A percentile compares a stretch with the other conserved stretches of the same genome.
These are phyloP conservation scores for Vitis riparia DNA, from an alignment of 164 flowering plant genomes.

Conservation along the genomic window DNA sequence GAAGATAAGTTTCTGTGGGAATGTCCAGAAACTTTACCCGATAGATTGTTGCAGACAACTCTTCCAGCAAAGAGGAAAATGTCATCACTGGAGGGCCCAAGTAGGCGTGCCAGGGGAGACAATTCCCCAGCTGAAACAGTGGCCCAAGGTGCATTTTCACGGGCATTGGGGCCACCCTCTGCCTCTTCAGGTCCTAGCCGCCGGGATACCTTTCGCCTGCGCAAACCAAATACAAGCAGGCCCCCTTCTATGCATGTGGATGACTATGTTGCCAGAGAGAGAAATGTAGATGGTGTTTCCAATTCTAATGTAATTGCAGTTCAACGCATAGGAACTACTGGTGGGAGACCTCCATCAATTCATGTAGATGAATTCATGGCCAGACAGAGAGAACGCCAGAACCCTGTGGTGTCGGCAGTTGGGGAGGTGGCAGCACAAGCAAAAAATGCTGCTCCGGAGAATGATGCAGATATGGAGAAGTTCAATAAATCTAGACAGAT, in stretches of 20 bases:
- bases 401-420: slow-evolving; percentile 40
- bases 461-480: slow-evolving; percentile 43
- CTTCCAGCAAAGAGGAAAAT: slow-evolving; percentile 64
- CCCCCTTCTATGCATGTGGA: slow-evolving; percentile 99
- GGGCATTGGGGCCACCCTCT: slow-evolving; percentile 50
- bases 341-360: slow-evolving; percentile 97
- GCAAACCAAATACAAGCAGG: slow-evolving; percentile 97
- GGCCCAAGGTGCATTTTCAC: slow-evolving; percentile 46
- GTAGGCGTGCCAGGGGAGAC: slow-evolving; percentile 74
- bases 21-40: slow-evolving; percentile 90
- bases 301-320: slow-evolving; percentile 68
- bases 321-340: slow-evolving; percentile 71
- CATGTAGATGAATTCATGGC: slow-evolving; percentile 99
- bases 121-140: slow-evolving; percentile 46
- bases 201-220: slow-evolving; percentile 86
- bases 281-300: slow-evolving; percentile 68
- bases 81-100: slow-evolving; percentile 61
- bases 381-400: slow-evolving; percentile 88
- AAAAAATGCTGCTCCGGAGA: slow-evolving; percentile 36
- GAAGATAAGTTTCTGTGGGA: slow-evolving; percentile 82
- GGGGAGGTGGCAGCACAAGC: slow-evolving; percentile 45
- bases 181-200: slow-evolving; percentile 68
- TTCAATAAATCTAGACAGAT: slow-evolving; percentile 51
- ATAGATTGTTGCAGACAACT: slow-evolving; percentile 51
- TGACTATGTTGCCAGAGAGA: slow-evolving; percentile 98